Percentiles rank a stretch among this genome's conserved stretches.
Evolutionary conservation across 1,284 basidiomycete genomes (phyloP).

Genomic region (Cystobasidium sp.): DNA sequence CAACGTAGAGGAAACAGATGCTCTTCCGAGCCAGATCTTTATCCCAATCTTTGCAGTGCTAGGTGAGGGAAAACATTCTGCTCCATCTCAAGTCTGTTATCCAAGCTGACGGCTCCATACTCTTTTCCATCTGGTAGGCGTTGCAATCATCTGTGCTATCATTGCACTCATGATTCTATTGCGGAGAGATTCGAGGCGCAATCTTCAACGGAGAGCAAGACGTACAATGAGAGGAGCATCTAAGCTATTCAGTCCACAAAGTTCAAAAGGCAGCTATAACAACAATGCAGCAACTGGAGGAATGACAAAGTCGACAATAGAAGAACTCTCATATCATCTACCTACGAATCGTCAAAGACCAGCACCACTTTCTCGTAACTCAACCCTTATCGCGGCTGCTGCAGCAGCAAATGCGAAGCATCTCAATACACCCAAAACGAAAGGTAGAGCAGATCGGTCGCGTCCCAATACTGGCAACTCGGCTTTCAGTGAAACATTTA

Average conservation of each 20-base stretch:
- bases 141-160: conserved; percentile 8
- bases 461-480: conserved; percentile 16
- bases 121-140: neutral
- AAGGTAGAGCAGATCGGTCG: neutral
- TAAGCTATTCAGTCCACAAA: neutral
- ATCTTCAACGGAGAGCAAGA: neutral
- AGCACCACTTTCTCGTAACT: neutral
- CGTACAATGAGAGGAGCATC: conserved; percentile 2
- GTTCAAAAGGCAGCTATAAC: neutral
- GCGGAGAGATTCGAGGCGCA: neutral
- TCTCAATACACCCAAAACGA: neutral
- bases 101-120: neutral
- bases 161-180: conserved; percentile 17
- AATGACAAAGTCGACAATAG: conserved; percentile 15
- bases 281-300: neutral
- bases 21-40: conserved; percentile 21
- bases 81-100: neutral
- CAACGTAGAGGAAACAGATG: neutral
- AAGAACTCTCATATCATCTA: conserved; percentile 19
- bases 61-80: conserved; percentile 1
- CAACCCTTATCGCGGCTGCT: neutral
- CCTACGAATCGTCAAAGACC: conserved; percentile 13
- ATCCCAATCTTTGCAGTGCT: conserved; percentile 34
- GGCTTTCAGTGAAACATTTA: conserved; percentile 29
- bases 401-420: neutral